Percentiles rank a stretch among this genome's conserved stretches.
phyloP scores from a whole-genome alignment of 305 asterid genomes.

The Petunia hybrid region DNA sequence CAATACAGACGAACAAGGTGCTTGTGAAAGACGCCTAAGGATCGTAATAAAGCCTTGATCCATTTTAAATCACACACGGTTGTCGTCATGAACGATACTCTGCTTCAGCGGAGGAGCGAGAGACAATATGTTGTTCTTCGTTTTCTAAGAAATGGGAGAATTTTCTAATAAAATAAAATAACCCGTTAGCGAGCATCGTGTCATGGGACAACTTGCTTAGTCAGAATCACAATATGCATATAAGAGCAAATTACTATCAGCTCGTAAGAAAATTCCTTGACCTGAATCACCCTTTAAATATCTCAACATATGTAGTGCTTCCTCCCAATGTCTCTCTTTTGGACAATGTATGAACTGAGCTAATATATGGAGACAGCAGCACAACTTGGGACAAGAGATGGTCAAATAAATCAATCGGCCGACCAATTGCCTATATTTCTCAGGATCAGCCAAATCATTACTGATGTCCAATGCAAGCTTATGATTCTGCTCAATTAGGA shows the following conservation, averaged over 20 bases:
- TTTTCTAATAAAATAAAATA: neutral
- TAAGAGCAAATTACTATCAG: neutral
- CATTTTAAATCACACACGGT: neutral
- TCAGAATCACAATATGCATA: slow-evolving; percentile 2
- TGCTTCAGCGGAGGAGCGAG: neutral
- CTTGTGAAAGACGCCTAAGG: neutral
- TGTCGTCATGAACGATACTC: slow-evolving; percentile 1
- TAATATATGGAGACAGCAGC: neutral
- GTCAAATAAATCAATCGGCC: neutral
- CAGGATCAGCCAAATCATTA: neutral
- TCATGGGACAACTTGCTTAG: neutral
- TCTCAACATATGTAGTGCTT: neutral
- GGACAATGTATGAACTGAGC: neutral
- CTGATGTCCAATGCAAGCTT: neutral
- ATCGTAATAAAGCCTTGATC: neutral
- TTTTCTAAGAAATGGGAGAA: slow-evolving; percentile 6
- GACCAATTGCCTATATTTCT: neutral
- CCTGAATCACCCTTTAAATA: neutral
- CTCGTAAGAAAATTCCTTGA: neutral
- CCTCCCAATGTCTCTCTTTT: neutral
- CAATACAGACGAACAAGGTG: neutral
- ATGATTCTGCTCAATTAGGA: neutral
- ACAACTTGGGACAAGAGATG: neutral
- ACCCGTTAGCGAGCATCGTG: neutral
- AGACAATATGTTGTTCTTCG: neutral